Evolutionary conservation across 441 rosid genomes (phyloP), one percentile per base, ranked within the genome.

Genomic region (Euphorbia celastroides): DNA sequence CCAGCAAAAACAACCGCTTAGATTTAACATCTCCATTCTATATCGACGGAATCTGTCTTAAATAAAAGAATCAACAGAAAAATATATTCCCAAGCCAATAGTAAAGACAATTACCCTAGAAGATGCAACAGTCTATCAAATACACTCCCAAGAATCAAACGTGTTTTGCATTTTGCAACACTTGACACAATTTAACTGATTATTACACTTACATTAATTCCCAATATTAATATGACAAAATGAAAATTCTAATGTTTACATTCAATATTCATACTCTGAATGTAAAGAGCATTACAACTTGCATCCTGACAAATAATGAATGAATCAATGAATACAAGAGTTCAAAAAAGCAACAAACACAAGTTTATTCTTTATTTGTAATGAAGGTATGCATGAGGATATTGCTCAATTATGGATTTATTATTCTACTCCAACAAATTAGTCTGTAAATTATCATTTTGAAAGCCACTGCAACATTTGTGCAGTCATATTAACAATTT

Each of bases 311-410:
- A 25, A 50, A 50, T 22, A n/a, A n/a, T n/a, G n/a, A n/a, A n/a
- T n/a, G n/a, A n/a, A n/a, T n/a, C n/a, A 50, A 50, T 50, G 55
- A n/a, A 46, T 50, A 50, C 25, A 50, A 50, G 55, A 50, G 55
- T 50, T 50, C 10, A 50, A 5, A 50, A 50, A 50, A 50, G 55
- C 0, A n/a, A n/a, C 23, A 50, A n/a, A n/a, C 20, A n/a, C 55
- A 50, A 50, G 55, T 50, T 17, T 5, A 25, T 50, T 50, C 25
- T n/a, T n/a, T 20, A 6, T 38, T 38, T 7, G 13, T 38, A n/a
- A n/a, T n/a, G 44, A 44, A 44, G 55, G 55, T 50, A 5, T 54
- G 26, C 58, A 54, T 13, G 14, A 23, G 28, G 30, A 54, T 11
- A 17, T 54, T 25, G 6, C 31, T 23, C 30, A 54, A 54, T 30